Percentiles rank a stretch among this genome's conserved stretches.
Conservation (phyloP, 257 asterid genomes). For the Petrea volubilis region DNA sequence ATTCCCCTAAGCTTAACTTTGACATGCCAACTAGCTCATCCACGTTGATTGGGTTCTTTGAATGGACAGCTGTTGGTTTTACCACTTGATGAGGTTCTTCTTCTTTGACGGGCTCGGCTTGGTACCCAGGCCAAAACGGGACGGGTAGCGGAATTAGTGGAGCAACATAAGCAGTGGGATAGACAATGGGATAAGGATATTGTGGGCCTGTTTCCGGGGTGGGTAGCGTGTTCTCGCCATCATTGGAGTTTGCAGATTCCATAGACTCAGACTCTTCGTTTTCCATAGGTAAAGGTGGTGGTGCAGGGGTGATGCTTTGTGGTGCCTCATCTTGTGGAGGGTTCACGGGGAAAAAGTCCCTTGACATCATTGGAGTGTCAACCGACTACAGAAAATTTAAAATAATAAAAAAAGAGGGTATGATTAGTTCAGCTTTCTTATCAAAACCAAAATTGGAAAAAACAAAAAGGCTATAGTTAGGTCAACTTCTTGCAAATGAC, state of each 20-base stretch:
- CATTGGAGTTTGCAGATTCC: conserved; percentile 79
- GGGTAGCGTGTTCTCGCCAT: conserved; percentile 44
- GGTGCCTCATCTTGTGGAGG: conserved; percentile 53
- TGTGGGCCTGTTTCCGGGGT: no score
- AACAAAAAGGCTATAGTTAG: neutral
- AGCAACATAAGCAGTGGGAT: conserved; percentile 70
- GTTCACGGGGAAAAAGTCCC: conserved; percentile 59
- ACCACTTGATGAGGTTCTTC: conserved; percentile 86
- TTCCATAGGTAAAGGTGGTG: conserved; percentile 53
- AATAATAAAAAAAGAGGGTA: neutral
- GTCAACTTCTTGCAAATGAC: neutral
- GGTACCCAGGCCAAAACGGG: conserved; percentile 68
- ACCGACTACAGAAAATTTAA: conserved; percentile 43
- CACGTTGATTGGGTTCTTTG: conserved; percentile 79
- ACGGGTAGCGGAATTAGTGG: conserved; percentile 72
- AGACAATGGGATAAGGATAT: conserved; percentile 63
- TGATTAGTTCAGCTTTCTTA: conserved; percentile 14
- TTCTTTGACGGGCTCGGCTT: conserved; percentile 55
- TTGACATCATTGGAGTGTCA: conserved; percentile 56
- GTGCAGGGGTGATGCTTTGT: conserved; percentile 39
- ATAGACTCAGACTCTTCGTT: conserved; percentile 81
- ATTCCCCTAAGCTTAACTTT: conserved; percentile 79
- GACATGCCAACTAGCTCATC: conserved; percentile 95
- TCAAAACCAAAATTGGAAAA: neutral
- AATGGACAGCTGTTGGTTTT: conserved; percentile 91